phyloP scores from a whole-genome alignment of 1,284 basidiomycete genomes.

The Sanguinoderma infundibulare region DNA sequence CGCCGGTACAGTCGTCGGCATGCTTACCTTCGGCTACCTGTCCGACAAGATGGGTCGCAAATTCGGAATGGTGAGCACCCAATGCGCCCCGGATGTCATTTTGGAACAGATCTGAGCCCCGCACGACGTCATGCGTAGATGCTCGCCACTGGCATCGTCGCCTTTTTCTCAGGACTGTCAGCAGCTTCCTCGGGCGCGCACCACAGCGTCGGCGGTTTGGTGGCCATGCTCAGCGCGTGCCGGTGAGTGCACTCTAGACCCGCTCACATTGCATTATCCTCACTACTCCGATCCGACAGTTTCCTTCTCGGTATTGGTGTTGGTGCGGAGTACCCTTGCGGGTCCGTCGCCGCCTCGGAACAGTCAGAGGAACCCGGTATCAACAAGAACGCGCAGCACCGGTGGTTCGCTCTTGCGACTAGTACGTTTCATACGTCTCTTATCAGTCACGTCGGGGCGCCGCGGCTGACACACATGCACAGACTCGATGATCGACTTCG shows the following conservation, averaged over 20 bases:
- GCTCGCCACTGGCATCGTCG: slow-evolving; percentile 78
- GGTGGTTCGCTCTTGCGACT: slow-evolving; percentile 86
- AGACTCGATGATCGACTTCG: slow-evolving; percentile 90
- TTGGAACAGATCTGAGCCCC: neutral
- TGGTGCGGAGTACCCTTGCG: slow-evolving; percentile 91
- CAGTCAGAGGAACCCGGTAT: slow-evolving; percentile 86
- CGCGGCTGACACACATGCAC: neutral
- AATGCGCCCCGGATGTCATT: neutral
- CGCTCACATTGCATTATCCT: neutral
- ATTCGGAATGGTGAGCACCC: slow-evolving; percentile 74
- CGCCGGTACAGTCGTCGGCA: slow-evolving; percentile 86
- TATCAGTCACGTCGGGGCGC: neutral
- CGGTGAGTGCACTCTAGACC: slow-evolving; percentile 49
- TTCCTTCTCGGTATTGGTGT: slow-evolving; percentile 85
- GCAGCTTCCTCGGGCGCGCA: slow-evolving; percentile 85
- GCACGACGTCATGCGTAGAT: slow-evolving; percentile 49
- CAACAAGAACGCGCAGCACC: slow-evolving; percentile 79
- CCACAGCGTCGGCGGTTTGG: slow-evolving; percentile 69
- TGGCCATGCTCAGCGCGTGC: slow-evolving; percentile 82
- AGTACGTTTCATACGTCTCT: slow-evolving; percentile 50
- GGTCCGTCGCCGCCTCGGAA: slow-evolving; percentile 90
- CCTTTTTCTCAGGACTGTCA: slow-evolving; percentile 79
- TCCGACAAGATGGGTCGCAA: slow-evolving; percentile 90
- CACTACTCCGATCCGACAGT: slow-evolving; percentile 37
- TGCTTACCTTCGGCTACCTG: slow-evolving; percentile 76